A percentile compares a stretch with the other conserved stretches of the same genome.
Evolutionary conservation across 345 rosid genomes (phyloP).

Genomic region (Corchorus olitorius): DNA sequence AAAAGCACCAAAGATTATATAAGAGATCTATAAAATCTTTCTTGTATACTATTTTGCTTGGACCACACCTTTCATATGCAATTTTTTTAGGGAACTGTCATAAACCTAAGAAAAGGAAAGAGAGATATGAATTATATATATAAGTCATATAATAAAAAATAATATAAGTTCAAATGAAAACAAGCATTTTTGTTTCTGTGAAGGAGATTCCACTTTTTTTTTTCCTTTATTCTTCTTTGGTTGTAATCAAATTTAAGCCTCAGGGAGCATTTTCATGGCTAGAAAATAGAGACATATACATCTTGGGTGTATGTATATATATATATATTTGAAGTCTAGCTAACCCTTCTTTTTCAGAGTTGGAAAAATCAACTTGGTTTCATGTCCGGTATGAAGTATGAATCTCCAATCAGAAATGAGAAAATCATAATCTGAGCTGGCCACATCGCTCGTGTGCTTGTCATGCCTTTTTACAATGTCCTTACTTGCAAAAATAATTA

Average conservation of each 20-base stretch:
- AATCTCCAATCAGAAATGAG: slow-evolving; percentile 15
- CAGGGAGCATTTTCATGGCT: slow-evolving; percentile 15
- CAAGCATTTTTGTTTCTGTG: slow-evolving; percentile 16
- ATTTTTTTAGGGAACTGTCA: background rate
- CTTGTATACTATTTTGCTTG: background rate
- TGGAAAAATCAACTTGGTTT: slow-evolving; percentile 1
- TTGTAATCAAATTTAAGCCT: background rate
- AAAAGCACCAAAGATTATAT: background rate
- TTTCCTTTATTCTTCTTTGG: background rate
- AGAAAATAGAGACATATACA: background rate
- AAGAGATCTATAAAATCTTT: background rate
- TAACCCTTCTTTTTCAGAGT: background rate
- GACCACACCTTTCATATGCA: background rate
- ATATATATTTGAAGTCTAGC: background rate
- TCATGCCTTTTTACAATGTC: slow-evolving; percentile 12
- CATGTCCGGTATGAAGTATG: no score
- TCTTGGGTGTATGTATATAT: background rate
- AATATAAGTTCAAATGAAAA: background rate
- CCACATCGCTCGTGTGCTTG: background rate
- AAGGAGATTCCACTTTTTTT: slow-evolving; percentile 7
- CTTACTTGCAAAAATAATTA: slow-evolving; percentile 5
- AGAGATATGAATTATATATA: background rate
- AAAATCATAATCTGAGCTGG: background rate
- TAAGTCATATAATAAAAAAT: no score
- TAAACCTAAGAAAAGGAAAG: background rate